Percentiles rank a stretch among this genome's conserved stretches.
Conservation (phyloP, 345 rosid genomes). For the Mangifera indica region DNA sequence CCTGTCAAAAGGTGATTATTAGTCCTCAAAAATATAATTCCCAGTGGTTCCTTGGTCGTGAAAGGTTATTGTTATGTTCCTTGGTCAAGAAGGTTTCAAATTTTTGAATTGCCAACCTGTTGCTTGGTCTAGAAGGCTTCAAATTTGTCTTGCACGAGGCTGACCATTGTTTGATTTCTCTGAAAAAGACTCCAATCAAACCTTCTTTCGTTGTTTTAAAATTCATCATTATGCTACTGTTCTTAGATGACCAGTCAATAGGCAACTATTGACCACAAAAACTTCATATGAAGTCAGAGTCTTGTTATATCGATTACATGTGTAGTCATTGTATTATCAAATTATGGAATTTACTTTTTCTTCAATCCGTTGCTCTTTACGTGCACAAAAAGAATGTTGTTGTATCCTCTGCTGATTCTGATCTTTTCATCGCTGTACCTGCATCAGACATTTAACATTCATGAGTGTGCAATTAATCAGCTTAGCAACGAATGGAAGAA, state of each 20-base stretch:
- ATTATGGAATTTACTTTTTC: too few relatives aligned
- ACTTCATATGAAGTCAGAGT: too few relatives aligned
- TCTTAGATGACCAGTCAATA: too few relatives aligned
- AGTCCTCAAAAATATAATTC: not conserved
- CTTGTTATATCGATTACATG: too few relatives aligned
- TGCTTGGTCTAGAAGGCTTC: not conserved
- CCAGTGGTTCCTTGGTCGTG: too few relatives aligned
- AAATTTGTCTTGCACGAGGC: not conserved
- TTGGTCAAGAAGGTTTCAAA: not conserved
- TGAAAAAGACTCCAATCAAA: not conserved
- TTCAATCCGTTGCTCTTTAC: slow-evolving; percentile 28
- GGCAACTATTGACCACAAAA: too few relatives aligned
- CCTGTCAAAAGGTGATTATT: not conserved
- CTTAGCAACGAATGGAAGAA: not conserved
- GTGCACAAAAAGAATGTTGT: slow-evolving; percentile 63
- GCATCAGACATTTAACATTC: slow-evolving; percentile 22
- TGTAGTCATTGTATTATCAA: too few relatives aligned
- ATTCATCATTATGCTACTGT: too few relatives aligned
- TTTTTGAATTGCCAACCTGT: not conserved
- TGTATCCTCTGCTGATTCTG: slow-evolving; percentile 73
- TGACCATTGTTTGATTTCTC: not conserved
- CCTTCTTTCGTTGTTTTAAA: too few relatives aligned
- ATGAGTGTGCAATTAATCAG: not conserved
- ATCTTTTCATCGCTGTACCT: slow-evolving; percentile 73
- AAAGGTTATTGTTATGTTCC: not conserved